phyloP scores from a whole-genome alignment of 805 yeast species.

The Candida alai region DNA sequence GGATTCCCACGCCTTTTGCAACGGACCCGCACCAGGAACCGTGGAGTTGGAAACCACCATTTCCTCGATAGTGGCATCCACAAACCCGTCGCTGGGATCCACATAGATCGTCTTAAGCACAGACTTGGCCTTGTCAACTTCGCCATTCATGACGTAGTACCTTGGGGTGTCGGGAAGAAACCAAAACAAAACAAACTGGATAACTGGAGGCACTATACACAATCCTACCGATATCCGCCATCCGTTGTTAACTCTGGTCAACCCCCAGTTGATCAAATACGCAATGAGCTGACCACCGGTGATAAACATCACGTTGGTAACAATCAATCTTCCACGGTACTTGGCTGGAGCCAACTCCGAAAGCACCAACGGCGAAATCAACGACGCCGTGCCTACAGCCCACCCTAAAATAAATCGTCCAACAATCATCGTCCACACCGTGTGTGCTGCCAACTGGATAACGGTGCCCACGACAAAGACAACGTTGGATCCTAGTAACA shows the following conservation, averaged over 20 bases:
- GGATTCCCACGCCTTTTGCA: slow-evolving; percentile 54
- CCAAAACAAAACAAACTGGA: slow-evolving; percentile 71
- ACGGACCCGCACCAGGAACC: slow-evolving; percentile 38
- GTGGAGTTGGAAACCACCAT: slow-evolving; percentile 45
- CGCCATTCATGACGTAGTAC: slow-evolving; percentile 70
- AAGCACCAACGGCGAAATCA: slow-evolving; percentile 91
- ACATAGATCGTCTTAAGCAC: slow-evolving; percentile 64
- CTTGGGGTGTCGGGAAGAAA: slow-evolving; percentile 97
- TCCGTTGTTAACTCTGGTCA: slow-evolving; percentile 68
- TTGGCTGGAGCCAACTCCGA: slow-evolving; percentile 89
- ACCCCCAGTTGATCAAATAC: slow-evolving; percentile 89
- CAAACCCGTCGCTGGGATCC: slow-evolving; percentile 58
- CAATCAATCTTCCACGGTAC: slow-evolving; percentile 88
- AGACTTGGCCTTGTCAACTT: slow-evolving; percentile 57
- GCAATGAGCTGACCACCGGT: slow-evolving; percentile 96
- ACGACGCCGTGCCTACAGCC: slow-evolving; percentile 94
- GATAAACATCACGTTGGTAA: slow-evolving; percentile 81
- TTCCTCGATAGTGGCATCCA: slow-evolving; percentile 66
- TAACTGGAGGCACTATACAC: slow-evolving; percentile 79
- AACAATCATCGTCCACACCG: slow-evolving; percentile 86
- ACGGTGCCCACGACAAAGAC: slow-evolving; percentile 82
- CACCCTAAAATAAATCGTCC: slow-evolving; percentile 94
- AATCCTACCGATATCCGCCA: slow-evolving; percentile 93
- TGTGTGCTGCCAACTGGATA: slow-evolving; percentile 75
- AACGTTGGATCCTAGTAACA: slow-evolving; percentile 76